Conservation (phyloP, 331 rosid species). For the Saraca asoca region DNA sequence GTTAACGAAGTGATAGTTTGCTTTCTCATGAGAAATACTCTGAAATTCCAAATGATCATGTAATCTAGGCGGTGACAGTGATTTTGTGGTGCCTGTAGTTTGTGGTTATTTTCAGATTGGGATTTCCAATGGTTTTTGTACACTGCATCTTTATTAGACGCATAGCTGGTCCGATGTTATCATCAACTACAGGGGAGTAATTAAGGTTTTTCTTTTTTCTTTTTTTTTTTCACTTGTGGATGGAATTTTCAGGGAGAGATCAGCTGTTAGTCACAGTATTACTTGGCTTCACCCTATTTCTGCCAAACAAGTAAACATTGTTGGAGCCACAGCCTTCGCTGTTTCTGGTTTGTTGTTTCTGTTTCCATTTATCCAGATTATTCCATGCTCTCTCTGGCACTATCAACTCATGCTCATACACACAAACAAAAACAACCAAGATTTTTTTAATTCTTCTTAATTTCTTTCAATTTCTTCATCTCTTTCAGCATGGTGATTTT, state of each 20-base stretch:
- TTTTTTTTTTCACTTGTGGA: background rate
- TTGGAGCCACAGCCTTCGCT: slow-evolving; percentile 73
- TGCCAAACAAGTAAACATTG: slow-evolving; percentile 60
- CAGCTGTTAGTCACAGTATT: slow-evolving; percentile 86
- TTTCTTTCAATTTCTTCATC: background rate
- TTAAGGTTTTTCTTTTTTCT: too few relatives aligned
- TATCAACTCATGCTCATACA: background rate
- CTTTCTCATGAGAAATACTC: too few relatives aligned
- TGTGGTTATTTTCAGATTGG: too few relatives aligned
- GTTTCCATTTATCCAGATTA: background rate
- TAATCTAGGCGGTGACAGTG: too few relatives aligned
- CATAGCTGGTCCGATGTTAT: too few relatives aligned
- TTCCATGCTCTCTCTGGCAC: background rate
- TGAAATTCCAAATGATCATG: too few relatives aligned
- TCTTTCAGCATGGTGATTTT: background rate
- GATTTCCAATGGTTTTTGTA: too few relatives aligned
- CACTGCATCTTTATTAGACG: too few relatives aligned
- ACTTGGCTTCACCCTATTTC: slow-evolving; percentile 73
- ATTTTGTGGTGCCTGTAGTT: too few relatives aligned
- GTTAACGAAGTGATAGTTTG: too few relatives aligned
- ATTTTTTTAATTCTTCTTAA: background rate
- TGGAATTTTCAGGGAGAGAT: slow-evolving; percentile 64
- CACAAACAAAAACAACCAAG: background rate
- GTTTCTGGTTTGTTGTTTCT: slow-evolving; percentile 56
- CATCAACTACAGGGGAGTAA: too few relatives aligned